Evolutionary conservation across 1,284 basidiomycete genomes (phyloP).

Genomic region (Sphaerobolus stellatus): DNA sequence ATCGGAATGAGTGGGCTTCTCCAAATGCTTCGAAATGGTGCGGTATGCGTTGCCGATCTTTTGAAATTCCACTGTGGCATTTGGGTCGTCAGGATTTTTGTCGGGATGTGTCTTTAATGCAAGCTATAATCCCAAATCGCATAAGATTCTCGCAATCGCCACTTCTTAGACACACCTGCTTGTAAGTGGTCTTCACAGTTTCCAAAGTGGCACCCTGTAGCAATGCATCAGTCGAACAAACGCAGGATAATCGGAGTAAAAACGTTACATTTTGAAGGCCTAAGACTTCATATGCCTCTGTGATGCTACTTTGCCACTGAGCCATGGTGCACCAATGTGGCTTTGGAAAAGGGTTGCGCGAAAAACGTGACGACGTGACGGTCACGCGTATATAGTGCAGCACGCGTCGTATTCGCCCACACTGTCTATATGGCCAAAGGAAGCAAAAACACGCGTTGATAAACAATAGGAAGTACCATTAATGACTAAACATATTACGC

Average conservation of each 20-base stretch:
- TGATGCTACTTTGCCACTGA: conserved; percentile 34
- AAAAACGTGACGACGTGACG: conserved; percentile 31
- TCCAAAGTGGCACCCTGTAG: conserved; percentile 59
- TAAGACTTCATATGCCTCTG: conserved; percentile 55
- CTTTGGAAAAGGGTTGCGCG: conserved; percentile 10
- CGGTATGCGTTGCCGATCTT: conserved; percentile 66
- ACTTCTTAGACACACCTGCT: conserved; percentile 44
- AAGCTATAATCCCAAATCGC: conserved; percentile 37
- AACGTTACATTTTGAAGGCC: conserved; percentile 62
- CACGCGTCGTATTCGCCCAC: not conserved
- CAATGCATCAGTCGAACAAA: not conserved
- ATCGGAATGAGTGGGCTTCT: conserved; percentile 33
- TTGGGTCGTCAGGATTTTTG: conserved; percentile 62
- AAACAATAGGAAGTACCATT: too few species aligned
- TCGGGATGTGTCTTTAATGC: conserved; percentile 72
- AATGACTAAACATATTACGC: too few species aligned
- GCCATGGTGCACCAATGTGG: conserved; percentile 32
- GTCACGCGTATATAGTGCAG: too few species aligned
- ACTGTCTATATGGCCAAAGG: not conserved
- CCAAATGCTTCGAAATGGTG: conserved; percentile 53
- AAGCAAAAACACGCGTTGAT: too few species aligned
- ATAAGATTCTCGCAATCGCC: not conserved
- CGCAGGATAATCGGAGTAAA: conserved; percentile 12
- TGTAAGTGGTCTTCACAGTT: conserved; percentile 63
- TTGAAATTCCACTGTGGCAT: conserved; percentile 69